phyloP scores from a whole-genome alignment of 2,329 filamentous ascomycete species.

The Myriangium duriaei region DNA sequence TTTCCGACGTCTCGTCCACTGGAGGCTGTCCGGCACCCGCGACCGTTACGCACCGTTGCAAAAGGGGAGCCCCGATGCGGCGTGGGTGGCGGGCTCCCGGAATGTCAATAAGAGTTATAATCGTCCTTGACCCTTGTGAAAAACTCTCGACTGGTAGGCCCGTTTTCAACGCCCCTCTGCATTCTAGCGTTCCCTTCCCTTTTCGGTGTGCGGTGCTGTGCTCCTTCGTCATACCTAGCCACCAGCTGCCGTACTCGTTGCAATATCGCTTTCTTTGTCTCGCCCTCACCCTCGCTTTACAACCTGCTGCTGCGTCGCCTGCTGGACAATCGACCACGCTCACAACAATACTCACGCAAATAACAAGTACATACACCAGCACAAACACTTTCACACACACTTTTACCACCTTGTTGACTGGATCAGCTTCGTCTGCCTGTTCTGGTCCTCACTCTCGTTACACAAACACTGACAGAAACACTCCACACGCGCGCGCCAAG shows the following conservation, averaged over 20 bases:
- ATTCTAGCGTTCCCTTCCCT: not conserved
- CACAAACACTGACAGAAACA: conserved; percentile 6
- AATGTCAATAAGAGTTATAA: not conserved
- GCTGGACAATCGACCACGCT: conserved; percentile 3
- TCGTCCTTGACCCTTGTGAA: not conserved
- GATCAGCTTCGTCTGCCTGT: conserved; percentile 2
- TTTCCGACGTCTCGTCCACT: not conserved
- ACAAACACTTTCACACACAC: not conserved
- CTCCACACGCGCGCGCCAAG: not conserved
- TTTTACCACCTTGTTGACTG: conserved; percentile 4
- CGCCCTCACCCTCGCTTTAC: conserved; percentile 3
- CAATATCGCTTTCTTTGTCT: conserved; percentile 5
- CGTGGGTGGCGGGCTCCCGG: too few relatives aligned
- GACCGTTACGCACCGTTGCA: too few relatives aligned
- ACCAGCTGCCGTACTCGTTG: not conserved
- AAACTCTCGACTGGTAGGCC: not conserved
- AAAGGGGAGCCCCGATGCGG: too few relatives aligned
- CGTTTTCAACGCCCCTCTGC: not conserved
- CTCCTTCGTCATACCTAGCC: not conserved
- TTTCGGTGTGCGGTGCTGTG: not conserved
- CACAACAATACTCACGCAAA: not conserved
- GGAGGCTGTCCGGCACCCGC: too few relatives aligned
- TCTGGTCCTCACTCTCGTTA: conserved; percentile 1
- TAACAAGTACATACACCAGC: conserved; percentile 2
- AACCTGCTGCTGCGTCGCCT: conserved; percentile 1